phyloP scores from a whole-genome alignment of 2,329 filamentous ascomycete species.

The Alternaria sp. region DNA sequence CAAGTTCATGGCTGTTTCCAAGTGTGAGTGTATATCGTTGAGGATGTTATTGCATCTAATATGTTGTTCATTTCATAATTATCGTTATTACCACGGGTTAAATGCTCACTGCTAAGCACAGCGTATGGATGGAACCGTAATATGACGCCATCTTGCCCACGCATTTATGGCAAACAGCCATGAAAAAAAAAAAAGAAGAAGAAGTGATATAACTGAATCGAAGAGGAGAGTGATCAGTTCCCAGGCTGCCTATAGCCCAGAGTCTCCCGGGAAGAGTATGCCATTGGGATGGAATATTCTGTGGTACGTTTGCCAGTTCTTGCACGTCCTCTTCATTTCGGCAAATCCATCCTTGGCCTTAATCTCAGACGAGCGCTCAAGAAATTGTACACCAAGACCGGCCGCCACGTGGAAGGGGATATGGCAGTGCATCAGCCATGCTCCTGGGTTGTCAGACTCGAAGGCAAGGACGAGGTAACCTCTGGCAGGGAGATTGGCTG shows the following conservation, averaged over 20 bases:
- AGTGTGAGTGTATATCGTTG: background rate
- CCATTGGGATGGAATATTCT: slow-evolving; percentile 16
- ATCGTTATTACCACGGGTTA: background rate
- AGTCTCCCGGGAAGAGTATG: slow-evolving; percentile 28
- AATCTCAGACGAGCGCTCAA: slow-evolving; percentile 55
- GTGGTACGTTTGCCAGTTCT: slow-evolving; percentile 31
- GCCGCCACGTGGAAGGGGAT: slow-evolving; percentile 49
- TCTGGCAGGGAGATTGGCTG: slow-evolving; percentile 43
- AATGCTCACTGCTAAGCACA: background rate
- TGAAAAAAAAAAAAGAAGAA: background rate
- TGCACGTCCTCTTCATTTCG: slow-evolving; percentile 38
- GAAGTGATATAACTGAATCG: background rate
- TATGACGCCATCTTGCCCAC: background rate
- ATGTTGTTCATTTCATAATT: background rate
- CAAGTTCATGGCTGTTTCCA: background rate
- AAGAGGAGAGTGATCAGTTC: background rate
- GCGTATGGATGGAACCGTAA: background rate
- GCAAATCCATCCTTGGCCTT: slow-evolving; percentile 24
- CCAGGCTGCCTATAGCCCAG: slow-evolving; percentile 9
- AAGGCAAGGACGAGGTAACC: slow-evolving; percentile 51
- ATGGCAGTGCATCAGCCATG: slow-evolving; percentile 53
- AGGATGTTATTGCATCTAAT: background rate
- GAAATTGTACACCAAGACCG: slow-evolving; percentile 62
- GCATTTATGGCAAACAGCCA: background rate
- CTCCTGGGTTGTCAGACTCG: slow-evolving; percentile 50